Conservation (phyloP, 768 basidiomycete species). For the Panaeolus papilionaceus region DNA sequence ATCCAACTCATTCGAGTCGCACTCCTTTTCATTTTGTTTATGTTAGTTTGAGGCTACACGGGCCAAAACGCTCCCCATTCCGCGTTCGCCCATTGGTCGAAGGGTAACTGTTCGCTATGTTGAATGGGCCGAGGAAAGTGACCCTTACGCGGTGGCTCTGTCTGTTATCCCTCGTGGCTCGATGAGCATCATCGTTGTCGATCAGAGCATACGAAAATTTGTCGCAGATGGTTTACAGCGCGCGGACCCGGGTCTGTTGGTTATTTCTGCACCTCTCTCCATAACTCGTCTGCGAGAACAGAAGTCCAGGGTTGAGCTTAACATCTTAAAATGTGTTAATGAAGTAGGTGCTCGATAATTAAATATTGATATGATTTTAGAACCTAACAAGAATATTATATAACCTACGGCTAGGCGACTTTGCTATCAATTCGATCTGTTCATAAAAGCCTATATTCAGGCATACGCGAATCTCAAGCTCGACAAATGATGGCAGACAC, state of each 20-base stretch:
- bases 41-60: conserved; percentile 71
- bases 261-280: conserved; percentile 57
- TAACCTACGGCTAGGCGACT: conserved; percentile 60
- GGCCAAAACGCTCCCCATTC: conserved; percentile 64
- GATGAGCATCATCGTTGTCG: conserved; percentile 57
- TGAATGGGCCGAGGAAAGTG: conserved; percentile 71
- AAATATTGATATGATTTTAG: no score
- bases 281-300: conserved; percentile 73
- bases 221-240: conserved; percentile 66
- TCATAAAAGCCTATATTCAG: conserved; percentile 63
- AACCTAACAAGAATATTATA: no score
- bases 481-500: conserved; percentile 60
- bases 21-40: not conserved
- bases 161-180: conserved; percentile 28
- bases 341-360: conserved; percentile 53
- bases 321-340: conserved; percentile 77
- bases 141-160: conserved; percentile 64
- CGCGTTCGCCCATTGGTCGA: conserved; percentile 32
- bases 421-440: conserved; percentile 75
- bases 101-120: conserved; percentile 48
- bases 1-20: not conserved
- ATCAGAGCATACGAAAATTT: conserved; percentile 65
- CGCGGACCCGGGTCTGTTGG: conserved; percentile 35
- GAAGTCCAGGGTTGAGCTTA: conserved; percentile 74
- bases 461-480: conserved; percentile 80